These are phyloP conservation scores for Citrus maxima DNA, from an alignment of 345 rosid genomes.

Conservation along the genomic window DNA sequence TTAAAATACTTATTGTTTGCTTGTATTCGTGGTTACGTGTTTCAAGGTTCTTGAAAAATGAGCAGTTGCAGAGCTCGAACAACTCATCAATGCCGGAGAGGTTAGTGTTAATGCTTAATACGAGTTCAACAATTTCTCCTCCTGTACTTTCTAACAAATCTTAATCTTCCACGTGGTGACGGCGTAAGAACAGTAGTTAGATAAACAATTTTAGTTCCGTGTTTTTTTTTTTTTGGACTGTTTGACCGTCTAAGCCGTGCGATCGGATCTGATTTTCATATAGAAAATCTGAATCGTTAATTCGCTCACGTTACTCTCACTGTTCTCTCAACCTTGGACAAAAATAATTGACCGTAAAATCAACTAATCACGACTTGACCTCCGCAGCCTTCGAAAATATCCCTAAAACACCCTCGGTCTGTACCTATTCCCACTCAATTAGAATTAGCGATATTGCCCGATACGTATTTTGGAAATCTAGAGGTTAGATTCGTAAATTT, in stretches of 20 bases:
- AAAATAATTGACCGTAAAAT: background rate
- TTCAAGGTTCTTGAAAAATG: conserved; percentile 30
- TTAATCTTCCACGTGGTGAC: background rate
- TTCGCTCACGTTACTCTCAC: conserved; percentile 4
- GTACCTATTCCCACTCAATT: background rate
- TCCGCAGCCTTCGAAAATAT: background rate
- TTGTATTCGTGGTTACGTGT: background rate
- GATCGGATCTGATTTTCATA: conserved; percentile 13
- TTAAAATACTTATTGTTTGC: background rate
- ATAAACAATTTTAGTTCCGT: background rate
- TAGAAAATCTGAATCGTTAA: conserved; percentile 23
- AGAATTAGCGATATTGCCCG: background rate
- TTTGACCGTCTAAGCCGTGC: background rate
- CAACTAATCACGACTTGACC: background rate
- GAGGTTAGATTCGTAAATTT: background rate
- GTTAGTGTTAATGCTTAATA: conserved; percentile 31
- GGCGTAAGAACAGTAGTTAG: background rate
- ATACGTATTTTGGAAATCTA: background rate
- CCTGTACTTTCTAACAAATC: conserved; percentile 12
- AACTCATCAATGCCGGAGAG: conserved; percentile 50
- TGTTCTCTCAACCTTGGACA: background rate
- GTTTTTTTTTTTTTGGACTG: background rate
- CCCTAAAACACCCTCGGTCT: background rate
- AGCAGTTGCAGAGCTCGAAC: conserved; percentile 32
- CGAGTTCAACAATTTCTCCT: background rate